These are phyloP conservation scores for Golubevia sp. DNA, from an alignment of 1,284 basidiomycete genomes.

Conservation along the genomic window DNA sequence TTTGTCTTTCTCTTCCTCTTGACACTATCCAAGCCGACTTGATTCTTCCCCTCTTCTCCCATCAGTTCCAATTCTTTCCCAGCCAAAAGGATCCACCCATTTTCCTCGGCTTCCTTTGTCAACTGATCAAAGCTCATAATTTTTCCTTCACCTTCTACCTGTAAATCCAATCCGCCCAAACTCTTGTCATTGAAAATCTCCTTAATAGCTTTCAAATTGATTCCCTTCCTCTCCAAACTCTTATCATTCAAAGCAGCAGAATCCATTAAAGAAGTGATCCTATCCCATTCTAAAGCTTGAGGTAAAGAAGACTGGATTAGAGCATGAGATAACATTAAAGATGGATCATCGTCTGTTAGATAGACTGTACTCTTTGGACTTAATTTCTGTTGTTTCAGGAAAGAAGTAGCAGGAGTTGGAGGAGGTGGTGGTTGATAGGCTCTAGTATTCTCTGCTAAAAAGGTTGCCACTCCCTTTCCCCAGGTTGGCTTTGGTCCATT, in stretches of 20 bases:
- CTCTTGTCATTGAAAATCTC: neutral
- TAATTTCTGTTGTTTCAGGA: neutral
- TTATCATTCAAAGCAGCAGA: slow-evolving; percentile 15
- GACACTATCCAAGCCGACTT: slow-evolving; percentile 52
- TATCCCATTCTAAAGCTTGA: slow-evolving; percentile 43
- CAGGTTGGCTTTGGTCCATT: slow-evolving; percentile 41
- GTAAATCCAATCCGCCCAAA: neutral
- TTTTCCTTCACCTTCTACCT: slow-evolving; percentile 4
- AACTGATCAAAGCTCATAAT: slow-evolving; percentile 18
- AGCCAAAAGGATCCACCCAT: too few species aligned
- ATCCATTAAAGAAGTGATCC: slow-evolving; percentile 38
- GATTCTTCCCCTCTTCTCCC: slow-evolving; percentile 11
- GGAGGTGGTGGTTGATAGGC: slow-evolving; percentile 46
- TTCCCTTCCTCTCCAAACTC: slow-evolving; percentile 13
- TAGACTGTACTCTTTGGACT: too few species aligned
- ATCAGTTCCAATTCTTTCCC: too few species aligned
- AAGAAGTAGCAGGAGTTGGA: slow-evolving; percentile 14
- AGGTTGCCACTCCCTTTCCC: slow-evolving; percentile 50
- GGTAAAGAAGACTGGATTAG: slow-evolving; percentile 48
- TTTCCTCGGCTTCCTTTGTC: slow-evolving; percentile 17
- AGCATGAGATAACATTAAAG: slow-evolving; percentile 51
- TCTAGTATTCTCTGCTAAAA: slow-evolving; percentile 44
- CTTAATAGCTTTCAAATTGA: neutral
- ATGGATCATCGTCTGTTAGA: slow-evolving; percentile 37
- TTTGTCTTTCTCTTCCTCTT: slow-evolving; percentile 58